Evolutionary conservation across 2,329 filamentous ascomycete genomes (phyloP).

Genomic region (Aspergillus quadricinctus): DNA sequence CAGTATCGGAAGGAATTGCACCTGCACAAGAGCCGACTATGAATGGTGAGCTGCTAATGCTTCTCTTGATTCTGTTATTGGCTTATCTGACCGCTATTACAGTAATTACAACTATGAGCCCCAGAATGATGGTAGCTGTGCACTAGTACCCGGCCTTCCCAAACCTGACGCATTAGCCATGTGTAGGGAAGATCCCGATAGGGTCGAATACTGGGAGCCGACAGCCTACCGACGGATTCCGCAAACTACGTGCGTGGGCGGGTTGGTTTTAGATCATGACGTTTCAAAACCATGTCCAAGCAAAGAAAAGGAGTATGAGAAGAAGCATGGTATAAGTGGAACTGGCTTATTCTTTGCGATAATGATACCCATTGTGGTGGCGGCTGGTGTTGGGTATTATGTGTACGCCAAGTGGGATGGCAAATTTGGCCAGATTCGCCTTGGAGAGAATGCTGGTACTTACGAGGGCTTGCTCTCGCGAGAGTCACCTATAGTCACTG

Average conservation of each 20-base stretch:
- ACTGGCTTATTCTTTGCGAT: conserved; percentile 82
- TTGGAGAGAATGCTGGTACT: conserved; percentile 60
- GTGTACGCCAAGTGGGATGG: conserved; percentile 79
- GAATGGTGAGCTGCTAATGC: conserved; percentile 67
- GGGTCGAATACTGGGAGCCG: conserved; percentile 73
- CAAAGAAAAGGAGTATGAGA: conserved; percentile 76
- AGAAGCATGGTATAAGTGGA: conserved; percentile 66
- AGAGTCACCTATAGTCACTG: conserved; percentile 73
- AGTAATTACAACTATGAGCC: conserved; percentile 94
- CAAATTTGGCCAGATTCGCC: conserved; percentile 87
- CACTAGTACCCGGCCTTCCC: conserved; percentile 67
- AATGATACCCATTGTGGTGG: conserved; percentile 66
- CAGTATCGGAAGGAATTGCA: conserved; percentile 68
- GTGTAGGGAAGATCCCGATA: conserved; percentile 62
- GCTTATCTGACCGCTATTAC: background rate
- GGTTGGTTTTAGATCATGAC: conserved; percentile 68
- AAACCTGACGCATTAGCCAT: conserved; percentile 57
- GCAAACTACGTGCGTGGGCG: conserved; percentile 78
- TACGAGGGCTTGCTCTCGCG: conserved; percentile 53
- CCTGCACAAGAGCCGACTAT: conserved; percentile 78
- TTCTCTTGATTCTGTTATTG: background rate
- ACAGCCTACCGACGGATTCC: conserved; percentile 89
- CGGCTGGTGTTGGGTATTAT: conserved; percentile 73
- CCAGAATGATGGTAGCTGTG: conserved; percentile 70
- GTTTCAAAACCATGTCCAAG: conserved; percentile 64